These are phyloP conservation scores for Ciborinia camelliae DNA, from an alignment of 2,329 filamentous ascomycete species.

Conservation along the genomic window DNA sequence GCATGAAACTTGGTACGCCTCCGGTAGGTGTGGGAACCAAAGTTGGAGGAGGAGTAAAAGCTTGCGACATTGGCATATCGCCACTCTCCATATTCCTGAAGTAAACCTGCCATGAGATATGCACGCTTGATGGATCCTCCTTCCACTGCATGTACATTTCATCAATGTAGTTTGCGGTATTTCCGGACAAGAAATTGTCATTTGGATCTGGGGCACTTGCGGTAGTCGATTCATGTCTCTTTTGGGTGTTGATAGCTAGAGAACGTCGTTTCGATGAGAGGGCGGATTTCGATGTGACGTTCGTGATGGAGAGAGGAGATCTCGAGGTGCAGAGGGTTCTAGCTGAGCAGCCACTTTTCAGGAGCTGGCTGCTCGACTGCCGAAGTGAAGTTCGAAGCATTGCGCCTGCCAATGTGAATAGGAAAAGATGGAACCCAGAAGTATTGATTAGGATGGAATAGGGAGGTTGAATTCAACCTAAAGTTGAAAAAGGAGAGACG, in stretches of 20 bases:
- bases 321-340: constrained; percentile 39
- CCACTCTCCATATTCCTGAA: constrained; percentile 99
- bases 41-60: constrained; percentile 92
- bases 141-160: constrained; percentile 99
- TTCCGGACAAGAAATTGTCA: constrained; percentile 95
- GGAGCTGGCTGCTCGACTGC: constrained; percentile 62
- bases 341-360: constrained; percentile 49
- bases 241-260: constrained; percentile 46
- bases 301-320: constrained; percentile 42
- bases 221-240: constrained; percentile 53
- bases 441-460: neutral
- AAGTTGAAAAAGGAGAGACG: constrained; percentile 43
- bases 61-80: constrained; percentile 95
- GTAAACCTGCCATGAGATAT: constrained; percentile 98
- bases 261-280: constrained; percentile 47
- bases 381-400: constrained; percentile 72
- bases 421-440: constrained; percentile 15
- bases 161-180: constrained; percentile 97
- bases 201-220: constrained; percentile 68
- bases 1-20: constrained; percentile 70
- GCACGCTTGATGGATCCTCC: constrained; percentile 85
- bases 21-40: constrained; percentile 80
- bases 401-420: constrained; percentile 44
- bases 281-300: constrained; percentile 40
- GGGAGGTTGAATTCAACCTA: constrained; percentile 1